These are phyloP conservation scores for Sparassis latifolia DNA, from an alignment of 1,284 basidiomycete genomes.

Conservation along the genomic window DNA sequence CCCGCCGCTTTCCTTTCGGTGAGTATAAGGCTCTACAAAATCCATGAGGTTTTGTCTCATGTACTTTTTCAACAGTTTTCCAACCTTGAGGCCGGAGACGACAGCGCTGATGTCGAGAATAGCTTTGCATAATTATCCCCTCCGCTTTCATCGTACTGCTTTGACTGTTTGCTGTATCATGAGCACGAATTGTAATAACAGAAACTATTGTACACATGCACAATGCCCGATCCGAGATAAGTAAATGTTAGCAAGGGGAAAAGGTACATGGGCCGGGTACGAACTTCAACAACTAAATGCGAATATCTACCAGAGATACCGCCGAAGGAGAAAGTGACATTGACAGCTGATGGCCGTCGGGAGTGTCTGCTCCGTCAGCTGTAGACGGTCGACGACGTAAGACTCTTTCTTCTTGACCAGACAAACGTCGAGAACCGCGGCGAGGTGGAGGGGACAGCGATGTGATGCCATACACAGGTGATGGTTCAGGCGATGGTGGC, in stretches of 20 bases:
- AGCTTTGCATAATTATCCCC: slow-evolving; percentile 55
- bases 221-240: neutral
- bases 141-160: slow-evolving; percentile 2
- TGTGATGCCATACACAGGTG: slow-evolving; percentile 37
- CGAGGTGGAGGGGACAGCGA: slow-evolving; percentile 57
- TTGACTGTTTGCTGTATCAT: neutral
- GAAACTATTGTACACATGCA: slow-evolving; percentile 1
- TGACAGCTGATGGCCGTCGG: slow-evolving; percentile 19
- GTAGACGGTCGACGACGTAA: slow-evolving; percentile 1
- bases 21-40: slow-evolving; percentile 25
- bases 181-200: neutral
- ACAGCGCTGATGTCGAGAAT: slow-evolving; percentile 89
- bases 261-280: neutral
- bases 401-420: slow-evolving; percentile 23
- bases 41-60: neutral
- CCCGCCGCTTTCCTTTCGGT: slow-evolving; percentile 87
- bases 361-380: slow-evolving; percentile 8
- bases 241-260: neutral
- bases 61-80: slow-evolving; percentile 55
- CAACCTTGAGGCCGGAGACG: slow-evolving; percentile 77
- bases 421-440: slow-evolving; percentile 38
- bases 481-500: slow-evolving; percentile 28
- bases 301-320: slow-evolving; percentile 6
- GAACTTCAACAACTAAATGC: neutral
- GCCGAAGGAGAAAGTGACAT: slow-evolving; percentile 26